Evolutionary conservation across 2,329 filamentous ascomycete genomes (phyloP).

Genomic region (Davidsoniella neocaledoniae): DNA sequence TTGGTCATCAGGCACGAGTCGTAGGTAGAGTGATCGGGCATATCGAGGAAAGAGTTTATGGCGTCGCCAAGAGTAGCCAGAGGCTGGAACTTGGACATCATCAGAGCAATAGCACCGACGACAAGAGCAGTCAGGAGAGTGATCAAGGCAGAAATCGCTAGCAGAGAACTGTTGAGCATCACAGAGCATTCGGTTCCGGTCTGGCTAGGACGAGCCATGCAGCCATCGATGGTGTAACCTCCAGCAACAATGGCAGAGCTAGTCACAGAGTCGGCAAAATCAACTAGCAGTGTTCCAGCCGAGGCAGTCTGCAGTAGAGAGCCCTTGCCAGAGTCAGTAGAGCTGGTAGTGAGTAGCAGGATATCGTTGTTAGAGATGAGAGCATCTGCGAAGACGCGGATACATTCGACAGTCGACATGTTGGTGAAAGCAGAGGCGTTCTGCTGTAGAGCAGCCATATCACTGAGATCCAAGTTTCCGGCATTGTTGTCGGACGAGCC

Average conservation of each 20-base stretch:
- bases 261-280: slow-evolving; percentile 5
- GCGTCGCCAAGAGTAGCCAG: slow-evolving; percentile 35
- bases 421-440: slow-evolving; percentile 15
- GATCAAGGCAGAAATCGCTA: slow-evolving; percentile 26
- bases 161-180: slow-evolving; percentile 26
- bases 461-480: slow-evolving; percentile 7
- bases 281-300: slow-evolving; percentile 16
- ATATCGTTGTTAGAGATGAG: slow-evolving; percentile 21
- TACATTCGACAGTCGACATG: slow-evolving; percentile 19
- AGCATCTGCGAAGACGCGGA: slow-evolving; percentile 18
- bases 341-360: slow-evolving; percentile 21
- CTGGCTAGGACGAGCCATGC: slow-evolving; percentile 18
- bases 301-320: slow-evolving; percentile 21
- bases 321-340: neutral
- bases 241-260: neutral
- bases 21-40: slow-evolving; percentile 27
- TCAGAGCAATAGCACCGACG: slow-evolving; percentile 23
- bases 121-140: slow-evolving; percentile 19
- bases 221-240: slow-evolving; percentile 15
- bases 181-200: slow-evolving; percentile 22
- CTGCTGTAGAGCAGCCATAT: slow-evolving; percentile 21
- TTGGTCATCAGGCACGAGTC: slow-evolving; percentile 31
- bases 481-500: slow-evolving; percentile 20
- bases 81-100: slow-evolving; percentile 24
- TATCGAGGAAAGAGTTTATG: slow-evolving; percentile 31